Conservation (phyloP, 352 stramenopile genomes). For the Pythium aquatile region DNA sequence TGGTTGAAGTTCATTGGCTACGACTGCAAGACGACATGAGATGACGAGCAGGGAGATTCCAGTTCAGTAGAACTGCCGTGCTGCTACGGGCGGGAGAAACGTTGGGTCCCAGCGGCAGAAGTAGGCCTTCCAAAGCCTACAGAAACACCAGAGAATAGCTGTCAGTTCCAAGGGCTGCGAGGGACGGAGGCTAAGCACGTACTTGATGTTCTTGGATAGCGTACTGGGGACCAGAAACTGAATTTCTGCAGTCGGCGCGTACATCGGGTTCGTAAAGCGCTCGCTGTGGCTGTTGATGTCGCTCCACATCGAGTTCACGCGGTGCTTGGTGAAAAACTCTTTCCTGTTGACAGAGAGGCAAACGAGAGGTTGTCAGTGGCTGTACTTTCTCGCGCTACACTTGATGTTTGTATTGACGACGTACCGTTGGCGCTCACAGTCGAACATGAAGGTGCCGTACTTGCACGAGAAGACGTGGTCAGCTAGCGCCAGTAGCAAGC, state of each 20-base stretch:
- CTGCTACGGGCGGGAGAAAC: constrained; percentile 61
- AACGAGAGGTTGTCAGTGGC: neutral
- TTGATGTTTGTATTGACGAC: constrained; percentile 10
- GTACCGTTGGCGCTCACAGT: constrained; percentile 91
- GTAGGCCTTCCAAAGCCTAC: constrained; percentile 82
- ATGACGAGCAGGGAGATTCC: constrained; percentile 14
- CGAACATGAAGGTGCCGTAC: constrained; percentile 98
- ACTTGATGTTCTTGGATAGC: constrained; percentile 89
- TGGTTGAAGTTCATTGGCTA: neutral
- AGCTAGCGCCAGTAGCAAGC: constrained; percentile 90
- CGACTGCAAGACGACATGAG: neutral
- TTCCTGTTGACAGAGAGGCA: constrained; percentile 37
- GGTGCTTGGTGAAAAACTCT: constrained; percentile 76
- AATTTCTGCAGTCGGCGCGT: constrained; percentile 41
- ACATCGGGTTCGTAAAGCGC: constrained; percentile 68
- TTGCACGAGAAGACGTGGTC: constrained; percentile 97
- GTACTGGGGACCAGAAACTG: constrained; percentile 64
- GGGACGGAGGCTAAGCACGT: constrained; percentile 19
- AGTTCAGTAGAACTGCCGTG: constrained; percentile 69
- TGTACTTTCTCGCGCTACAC: neutral
- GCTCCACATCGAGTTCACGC: constrained; percentile 78
- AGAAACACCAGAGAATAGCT: constrained; percentile 9
- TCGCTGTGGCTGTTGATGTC: constrained; percentile 73
- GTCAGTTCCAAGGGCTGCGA: constrained; percentile 1
- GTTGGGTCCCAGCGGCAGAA: constrained; percentile 86